Conservation (phyloP, 495 filamentous ascomycete species). For the Hypoxylon lienhwacheense region DNA sequence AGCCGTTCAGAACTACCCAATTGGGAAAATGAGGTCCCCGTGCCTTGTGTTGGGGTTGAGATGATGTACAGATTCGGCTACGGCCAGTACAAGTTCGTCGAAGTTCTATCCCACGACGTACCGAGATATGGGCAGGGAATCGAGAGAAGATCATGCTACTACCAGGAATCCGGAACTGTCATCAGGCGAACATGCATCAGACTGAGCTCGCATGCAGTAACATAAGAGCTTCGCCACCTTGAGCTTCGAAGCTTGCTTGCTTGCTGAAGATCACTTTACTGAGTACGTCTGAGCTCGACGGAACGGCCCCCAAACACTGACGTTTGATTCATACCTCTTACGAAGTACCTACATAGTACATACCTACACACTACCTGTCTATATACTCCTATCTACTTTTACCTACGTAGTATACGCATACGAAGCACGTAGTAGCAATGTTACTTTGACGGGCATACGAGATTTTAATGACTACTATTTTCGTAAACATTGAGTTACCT, state of each 20-base stretch:
- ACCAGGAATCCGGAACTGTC: slow-evolving; percentile 36
- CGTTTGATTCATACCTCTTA: slow-evolving; percentile 14
- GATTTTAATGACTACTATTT: too few species aligned
- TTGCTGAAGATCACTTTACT: slow-evolving; percentile 27
- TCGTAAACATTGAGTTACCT: too few species aligned
- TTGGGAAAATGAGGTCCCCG: slow-evolving; percentile 21
- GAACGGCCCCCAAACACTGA: slow-evolving; percentile 7
- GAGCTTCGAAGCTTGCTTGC: not conserved
- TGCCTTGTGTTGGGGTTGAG: slow-evolving; percentile 6
- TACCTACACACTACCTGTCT: too few species aligned
- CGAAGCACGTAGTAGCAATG: too few species aligned
- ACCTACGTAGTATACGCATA: too few species aligned
- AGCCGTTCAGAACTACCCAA: slow-evolving; percentile 19
- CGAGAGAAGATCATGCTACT: slow-evolving; percentile 28
- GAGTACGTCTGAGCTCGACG: slow-evolving; percentile 2
- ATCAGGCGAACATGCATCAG: slow-evolving; percentile 34
- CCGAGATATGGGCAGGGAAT: slow-evolving; percentile 22
- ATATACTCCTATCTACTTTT: too few species aligned
- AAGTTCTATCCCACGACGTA: slow-evolving; percentile 20
- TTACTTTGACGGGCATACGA: too few species aligned
- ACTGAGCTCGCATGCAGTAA: too few species aligned
- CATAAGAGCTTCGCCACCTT: slow-evolving; percentile 23
- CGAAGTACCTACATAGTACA: too few species aligned
- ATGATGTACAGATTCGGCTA: slow-evolving; percentile 16
- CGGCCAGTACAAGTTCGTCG: slow-evolving; percentile 19